These are phyloP conservation scores for Coccomyxa subellipsoidea DNA, from an alignment of 163 green algal species.

Conservation along the genomic window DNA sequence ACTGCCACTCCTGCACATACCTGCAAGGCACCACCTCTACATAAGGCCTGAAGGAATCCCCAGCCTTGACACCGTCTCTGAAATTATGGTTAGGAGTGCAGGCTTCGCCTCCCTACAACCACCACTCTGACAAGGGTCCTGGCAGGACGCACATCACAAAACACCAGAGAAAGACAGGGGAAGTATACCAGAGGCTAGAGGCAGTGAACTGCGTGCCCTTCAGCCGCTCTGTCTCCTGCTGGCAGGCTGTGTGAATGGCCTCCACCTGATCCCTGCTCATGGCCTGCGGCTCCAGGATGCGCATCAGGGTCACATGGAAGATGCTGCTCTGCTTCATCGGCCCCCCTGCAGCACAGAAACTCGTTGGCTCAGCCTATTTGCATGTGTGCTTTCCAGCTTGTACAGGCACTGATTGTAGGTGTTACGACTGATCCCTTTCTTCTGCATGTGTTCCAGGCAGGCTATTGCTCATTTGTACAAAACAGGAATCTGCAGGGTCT, in stretches of 20 bases:
- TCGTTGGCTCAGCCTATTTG: too few species aligned
- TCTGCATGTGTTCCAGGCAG: too few species aligned
- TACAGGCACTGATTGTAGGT: too few species aligned
- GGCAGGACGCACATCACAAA: background rate
- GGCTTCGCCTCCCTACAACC: too few species aligned
- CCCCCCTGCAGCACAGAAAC: background rate
- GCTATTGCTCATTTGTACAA: too few species aligned
- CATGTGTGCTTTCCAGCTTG: background rate
- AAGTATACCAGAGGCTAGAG: background rate
- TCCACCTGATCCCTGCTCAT: background rate
- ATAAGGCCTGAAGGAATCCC: too few species aligned
- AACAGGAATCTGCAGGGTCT: too few species aligned
- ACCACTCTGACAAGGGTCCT: background rate
- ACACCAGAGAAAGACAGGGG: background rate
- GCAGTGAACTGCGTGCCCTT: background rate
- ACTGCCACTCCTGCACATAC: constrained; percentile 9
- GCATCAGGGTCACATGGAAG: constrained; percentile 19
- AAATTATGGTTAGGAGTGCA: too few species aligned
- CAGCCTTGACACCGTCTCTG: too few species aligned
- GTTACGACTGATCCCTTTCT: too few species aligned
- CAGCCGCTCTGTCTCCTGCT: background rate
- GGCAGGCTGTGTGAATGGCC: constrained; percentile 8
- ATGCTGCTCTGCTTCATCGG: constrained; percentile 23
- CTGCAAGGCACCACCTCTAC: background rate
- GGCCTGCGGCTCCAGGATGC: constrained; percentile 12